These are phyloP conservation scores for Allium cepa DNA, from an alignment of 106 monocot species.

Conservation along the genomic window DNA sequence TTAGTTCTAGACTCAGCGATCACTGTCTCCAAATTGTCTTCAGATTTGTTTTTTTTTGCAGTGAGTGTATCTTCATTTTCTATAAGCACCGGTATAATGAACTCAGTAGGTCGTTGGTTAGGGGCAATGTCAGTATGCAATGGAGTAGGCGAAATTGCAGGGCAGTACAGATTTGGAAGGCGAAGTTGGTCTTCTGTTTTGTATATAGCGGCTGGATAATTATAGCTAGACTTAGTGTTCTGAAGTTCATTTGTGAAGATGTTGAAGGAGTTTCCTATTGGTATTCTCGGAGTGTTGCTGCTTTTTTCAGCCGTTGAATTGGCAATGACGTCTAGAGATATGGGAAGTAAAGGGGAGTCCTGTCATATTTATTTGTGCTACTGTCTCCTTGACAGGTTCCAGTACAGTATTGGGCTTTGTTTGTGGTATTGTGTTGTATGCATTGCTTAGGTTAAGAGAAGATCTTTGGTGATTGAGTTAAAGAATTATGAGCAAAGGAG, in stretches of 20 bases:
- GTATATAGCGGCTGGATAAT: conserved; percentile 59
- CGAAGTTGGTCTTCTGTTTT: conserved; percentile 74
- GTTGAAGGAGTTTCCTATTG: too few relatives aligned
- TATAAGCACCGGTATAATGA: conserved; percentile 81
- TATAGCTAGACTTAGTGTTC: conserved; percentile 3
- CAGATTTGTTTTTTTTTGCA: conserved; percentile 75
- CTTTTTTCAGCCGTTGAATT: too few relatives aligned
- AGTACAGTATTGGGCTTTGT: conserved; percentile 68
- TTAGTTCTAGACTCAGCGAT: conserved; percentile 44
- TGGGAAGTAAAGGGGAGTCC: conserved; percentile 14
- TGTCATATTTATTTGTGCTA: conserved; percentile 78
- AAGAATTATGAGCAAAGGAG: too few relatives aligned
- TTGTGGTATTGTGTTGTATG: conserved; percentile 24
- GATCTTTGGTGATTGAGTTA: too few relatives aligned
- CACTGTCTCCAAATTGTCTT: conserved; percentile 45
- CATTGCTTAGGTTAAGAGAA: too few relatives aligned
- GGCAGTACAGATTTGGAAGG: conserved; percentile 22
- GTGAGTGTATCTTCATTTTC: conserved; percentile 59
- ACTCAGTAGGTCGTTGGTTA: conserved; percentile 74
- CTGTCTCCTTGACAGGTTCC: conserved; percentile 66
- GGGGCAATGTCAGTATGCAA: conserved; percentile 98
- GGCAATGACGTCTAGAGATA: too few relatives aligned
- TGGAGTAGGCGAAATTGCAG: conserved; percentile 75
- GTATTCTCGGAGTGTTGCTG: background rate
- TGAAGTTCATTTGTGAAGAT: too few relatives aligned